Conservation (phyloP, 2,329 filamentous ascomycete species). For the Hysterium pulicare region DNA sequence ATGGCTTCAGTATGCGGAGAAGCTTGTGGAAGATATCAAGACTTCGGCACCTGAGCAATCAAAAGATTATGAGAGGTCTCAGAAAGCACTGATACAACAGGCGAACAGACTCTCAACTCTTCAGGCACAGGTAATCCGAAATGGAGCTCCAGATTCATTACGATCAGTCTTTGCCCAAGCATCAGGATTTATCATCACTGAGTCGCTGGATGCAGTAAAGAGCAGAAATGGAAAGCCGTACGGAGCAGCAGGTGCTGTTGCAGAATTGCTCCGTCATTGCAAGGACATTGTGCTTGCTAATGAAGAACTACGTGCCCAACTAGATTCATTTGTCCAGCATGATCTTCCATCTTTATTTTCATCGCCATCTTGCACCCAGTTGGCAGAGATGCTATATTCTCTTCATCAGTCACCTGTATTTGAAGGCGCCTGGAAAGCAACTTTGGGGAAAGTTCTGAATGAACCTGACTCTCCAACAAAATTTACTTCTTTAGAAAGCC, state of each 20-base stretch:
- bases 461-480: constrained; percentile 25
- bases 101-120: constrained; percentile 64
- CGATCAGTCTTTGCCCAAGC: constrained; percentile 29
- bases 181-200: constrained; percentile 43
- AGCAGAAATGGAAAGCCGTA: constrained; percentile 63
- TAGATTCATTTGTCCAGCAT: constrained; percentile 50
- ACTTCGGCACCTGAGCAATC: constrained; percentile 79
- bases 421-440: constrained; percentile 26
- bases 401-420: constrained; percentile 31
- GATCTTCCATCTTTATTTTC: constrained; percentile 58
- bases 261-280: constrained; percentile 48
- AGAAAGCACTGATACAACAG: constrained; percentile 64
- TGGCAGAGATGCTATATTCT: constrained; percentile 64
- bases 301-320: constrained; percentile 39
- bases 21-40: constrained; percentile 65
- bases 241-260: constrained; percentile 59
- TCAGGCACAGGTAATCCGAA: constrained; percentile 19
- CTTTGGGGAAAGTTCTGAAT: constrained; percentile 27
- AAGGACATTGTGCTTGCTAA: constrained; percentile 41
- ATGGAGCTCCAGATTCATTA: constrained; percentile 8
- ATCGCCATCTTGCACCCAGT: constrained; percentile 64
- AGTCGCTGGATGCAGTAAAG: constrained; percentile 49
- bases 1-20: constrained; percentile 61
- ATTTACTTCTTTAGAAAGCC: constrained; percentile 25
- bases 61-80: constrained; percentile 69